These are phyloP conservation scores for Acidomyces sp. DNA, from an alignment of 495 filamentous ascomycete species.

Conservation along the genomic window DNA sequence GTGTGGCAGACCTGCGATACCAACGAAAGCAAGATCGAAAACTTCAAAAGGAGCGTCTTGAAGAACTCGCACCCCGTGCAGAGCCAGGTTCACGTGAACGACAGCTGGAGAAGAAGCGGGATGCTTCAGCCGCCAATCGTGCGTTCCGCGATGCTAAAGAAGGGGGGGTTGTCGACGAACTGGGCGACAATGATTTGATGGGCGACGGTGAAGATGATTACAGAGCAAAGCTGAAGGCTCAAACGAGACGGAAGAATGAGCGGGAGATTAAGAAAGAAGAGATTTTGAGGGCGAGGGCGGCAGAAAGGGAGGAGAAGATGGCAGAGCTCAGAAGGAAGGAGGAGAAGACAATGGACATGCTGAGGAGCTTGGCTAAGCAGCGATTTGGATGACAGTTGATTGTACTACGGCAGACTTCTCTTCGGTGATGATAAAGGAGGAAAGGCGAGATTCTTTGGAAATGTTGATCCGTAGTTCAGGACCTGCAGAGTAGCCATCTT, in stretches of 20 bases:
- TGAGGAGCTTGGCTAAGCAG: conserved; percentile 46
- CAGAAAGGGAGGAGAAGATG: conserved; percentile 52
- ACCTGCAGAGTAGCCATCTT: too few species aligned
- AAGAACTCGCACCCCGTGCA: conserved; percentile 72
- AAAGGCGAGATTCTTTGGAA: too few species aligned
- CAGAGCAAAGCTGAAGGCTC: conserved; percentile 39
- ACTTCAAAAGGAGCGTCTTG: conserved; percentile 48
- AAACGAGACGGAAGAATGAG: conserved; percentile 50
- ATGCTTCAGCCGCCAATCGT: conserved; percentile 40
- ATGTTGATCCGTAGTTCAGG: too few species aligned
- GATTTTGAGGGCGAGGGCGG: conserved; percentile 41
- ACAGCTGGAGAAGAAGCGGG: conserved; percentile 67
- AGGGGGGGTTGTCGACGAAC: conserved; percentile 37
- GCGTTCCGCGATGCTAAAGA: conserved; percentile 45
- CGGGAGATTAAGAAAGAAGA: conserved; percentile 54
- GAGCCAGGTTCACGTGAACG: conserved; percentile 77
- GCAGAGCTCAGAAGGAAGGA: conserved; percentile 44
- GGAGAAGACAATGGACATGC: conserved; percentile 52
- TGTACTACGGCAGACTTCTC: too few species aligned
- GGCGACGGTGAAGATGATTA: conserved; percentile 47
- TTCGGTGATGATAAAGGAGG: too few species aligned
- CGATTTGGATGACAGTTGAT: conserved; percentile 44
- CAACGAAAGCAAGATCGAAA: conserved; percentile 50
- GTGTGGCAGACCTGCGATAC: conserved; percentile 42
- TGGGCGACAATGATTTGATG: conserved; percentile 48